Evolutionary conservation across 352 stramenopile species (phyloP).

Genomic region (Thraustochytrium sp.): DNA sequence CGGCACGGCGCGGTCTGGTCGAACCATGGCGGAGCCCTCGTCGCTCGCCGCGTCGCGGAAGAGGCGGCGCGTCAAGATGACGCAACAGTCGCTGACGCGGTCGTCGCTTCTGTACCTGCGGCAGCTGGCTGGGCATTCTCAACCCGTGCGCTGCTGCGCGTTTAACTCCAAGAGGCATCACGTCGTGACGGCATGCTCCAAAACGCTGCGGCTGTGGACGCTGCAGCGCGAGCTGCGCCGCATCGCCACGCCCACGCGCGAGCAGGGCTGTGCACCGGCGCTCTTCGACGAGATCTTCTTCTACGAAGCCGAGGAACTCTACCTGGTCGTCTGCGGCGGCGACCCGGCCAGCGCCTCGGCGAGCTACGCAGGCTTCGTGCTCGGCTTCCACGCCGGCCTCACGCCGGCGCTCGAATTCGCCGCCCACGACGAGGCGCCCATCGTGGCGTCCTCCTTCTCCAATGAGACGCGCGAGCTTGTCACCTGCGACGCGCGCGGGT

Average conservation of each 20-base stretch:
- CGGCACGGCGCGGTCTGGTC: too few species aligned
- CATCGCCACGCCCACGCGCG: background rate
- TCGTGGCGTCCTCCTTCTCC: background rate
- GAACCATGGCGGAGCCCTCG: too few species aligned
- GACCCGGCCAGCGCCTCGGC: background rate
- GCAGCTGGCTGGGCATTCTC: slow-evolving; percentile 16
- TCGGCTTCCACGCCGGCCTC: slow-evolving; percentile 29
- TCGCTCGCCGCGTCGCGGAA: too few species aligned
- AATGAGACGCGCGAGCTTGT: background rate
- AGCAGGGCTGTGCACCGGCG: background rate
- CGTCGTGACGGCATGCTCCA: background rate
- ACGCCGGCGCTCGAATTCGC: slow-evolving; percentile 23
- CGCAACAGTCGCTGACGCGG: slow-evolving; percentile 7
- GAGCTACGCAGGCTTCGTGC: slow-evolving; percentile 7
- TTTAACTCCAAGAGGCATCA: slow-evolving; percentile 23
- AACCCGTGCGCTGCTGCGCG: background rate
- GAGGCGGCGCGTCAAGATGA: slow-evolving; percentile 23
- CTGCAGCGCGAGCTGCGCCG: slow-evolving; percentile 6
- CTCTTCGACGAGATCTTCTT: slow-evolving; percentile 15
- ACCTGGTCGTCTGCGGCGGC: slow-evolving; percentile 13
- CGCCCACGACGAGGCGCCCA: background rate
- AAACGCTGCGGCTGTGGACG: slow-evolving; percentile 30
- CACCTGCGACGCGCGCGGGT: background rate
- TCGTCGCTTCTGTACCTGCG: slow-evolving; percentile 10
- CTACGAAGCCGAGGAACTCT: background rate